Evolutionary conservation across 305 asterid species (phyloP).

Genomic region (Solanum chacoense): DNA sequence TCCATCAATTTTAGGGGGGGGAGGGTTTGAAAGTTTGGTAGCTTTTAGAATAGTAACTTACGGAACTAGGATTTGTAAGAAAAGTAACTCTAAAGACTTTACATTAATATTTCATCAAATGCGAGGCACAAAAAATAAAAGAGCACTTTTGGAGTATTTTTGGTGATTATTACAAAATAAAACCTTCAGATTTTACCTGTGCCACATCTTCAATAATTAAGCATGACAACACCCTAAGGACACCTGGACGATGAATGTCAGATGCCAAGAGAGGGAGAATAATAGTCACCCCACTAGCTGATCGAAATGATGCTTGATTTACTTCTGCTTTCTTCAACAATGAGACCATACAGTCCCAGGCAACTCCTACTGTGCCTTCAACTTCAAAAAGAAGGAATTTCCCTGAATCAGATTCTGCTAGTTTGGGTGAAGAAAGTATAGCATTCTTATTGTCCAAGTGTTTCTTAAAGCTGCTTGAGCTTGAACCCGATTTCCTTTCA

Average conservation of each 20-base stretch:
- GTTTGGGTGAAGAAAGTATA: constrained; percentile 89
- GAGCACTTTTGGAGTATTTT: background rate
- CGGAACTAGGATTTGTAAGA: background rate
- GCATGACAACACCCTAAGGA: constrained; percentile 83
- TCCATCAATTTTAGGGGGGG: background rate
- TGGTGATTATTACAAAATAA: background rate
- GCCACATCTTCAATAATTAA: constrained; percentile 80
- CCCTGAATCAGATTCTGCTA: constrained; percentile 80
- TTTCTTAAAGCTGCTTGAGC: constrained; percentile 71
- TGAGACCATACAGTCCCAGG: constrained; percentile 95
- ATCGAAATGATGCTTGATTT: constrained; percentile 78
- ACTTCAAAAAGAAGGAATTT: constrained; percentile 69
- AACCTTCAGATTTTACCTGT: constrained; percentile 33
- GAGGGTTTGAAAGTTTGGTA: background rate
- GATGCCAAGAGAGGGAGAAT: constrained; percentile 86
- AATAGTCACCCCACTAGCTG: constrained; percentile 64
- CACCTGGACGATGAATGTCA: constrained; percentile 84
- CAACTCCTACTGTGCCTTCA: constrained; percentile 59
- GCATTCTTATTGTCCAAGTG: constrained; percentile 73
- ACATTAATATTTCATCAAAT: background rate
- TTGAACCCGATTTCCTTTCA: constrained; percentile 52
- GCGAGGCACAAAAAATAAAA: background rate
- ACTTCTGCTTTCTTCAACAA: constrained; percentile 86
- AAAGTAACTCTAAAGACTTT: background rate
- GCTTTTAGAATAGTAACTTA: background rate